Evolutionary conservation across 2,329 filamentous ascomycete species (phyloP).

Genomic region (Lecanicillium sp.): DNA sequence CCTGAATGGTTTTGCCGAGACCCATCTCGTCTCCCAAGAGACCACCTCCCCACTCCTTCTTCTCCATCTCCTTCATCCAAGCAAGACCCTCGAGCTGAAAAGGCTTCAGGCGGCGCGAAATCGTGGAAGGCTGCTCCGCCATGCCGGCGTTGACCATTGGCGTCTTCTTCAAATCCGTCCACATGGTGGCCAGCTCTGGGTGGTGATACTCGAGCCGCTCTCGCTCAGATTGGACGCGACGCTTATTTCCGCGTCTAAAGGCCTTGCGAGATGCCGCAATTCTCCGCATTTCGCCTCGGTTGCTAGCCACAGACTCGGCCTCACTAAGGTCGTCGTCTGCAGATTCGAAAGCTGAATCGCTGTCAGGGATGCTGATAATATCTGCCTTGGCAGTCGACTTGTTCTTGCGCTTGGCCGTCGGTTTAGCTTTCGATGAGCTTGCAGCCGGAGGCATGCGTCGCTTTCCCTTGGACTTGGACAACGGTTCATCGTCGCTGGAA

Average conservation of each 20-base stretch:
- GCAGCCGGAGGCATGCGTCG: neutral
- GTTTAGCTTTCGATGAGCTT: too few relatives aligned
- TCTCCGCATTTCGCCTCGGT: conserved; percentile 12
- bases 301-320: conserved; percentile 15
- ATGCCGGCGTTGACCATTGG: conserved; percentile 55
- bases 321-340: conserved; percentile 20
- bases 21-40: conserved; percentile 97
- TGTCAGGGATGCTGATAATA: neutral
- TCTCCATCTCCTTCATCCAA: conserved; percentile 92
- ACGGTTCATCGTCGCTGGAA: conserved; percentile 27
- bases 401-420: neutral
- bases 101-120: conserved; percentile 78
- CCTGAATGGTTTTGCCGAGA: conserved; percentile 97
- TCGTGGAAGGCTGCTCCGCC: conserved; percentile 54
- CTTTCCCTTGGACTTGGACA: conserved; percentile 19
- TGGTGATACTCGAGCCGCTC: conserved; percentile 67
- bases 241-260: conserved; percentile 24
- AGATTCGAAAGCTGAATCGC: conserved; percentile 6
- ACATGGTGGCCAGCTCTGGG: conserved; percentile 77
- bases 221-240: conserved; percentile 43
- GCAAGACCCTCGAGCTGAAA: conserved; percentile 91
- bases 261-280: conserved; percentile 28
- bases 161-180: conserved; percentile 65
- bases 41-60: conserved; percentile 78
- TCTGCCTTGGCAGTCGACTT: neutral